phyloP scores from a whole-genome alignment of 2,329 filamentous ascomycete species.

The Xylaria sp. region DNA sequence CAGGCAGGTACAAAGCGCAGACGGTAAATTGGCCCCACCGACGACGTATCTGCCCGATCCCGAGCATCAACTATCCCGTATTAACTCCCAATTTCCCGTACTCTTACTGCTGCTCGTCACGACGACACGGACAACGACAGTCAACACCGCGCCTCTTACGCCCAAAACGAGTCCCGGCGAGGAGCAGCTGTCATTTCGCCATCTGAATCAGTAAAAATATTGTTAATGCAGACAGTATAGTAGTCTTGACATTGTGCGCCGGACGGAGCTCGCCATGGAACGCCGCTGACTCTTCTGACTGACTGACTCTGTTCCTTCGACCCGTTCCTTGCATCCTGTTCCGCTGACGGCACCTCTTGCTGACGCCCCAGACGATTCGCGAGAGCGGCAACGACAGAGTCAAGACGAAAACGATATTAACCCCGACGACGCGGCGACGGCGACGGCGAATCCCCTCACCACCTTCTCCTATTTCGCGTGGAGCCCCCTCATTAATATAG shows the following conservation, averaged over 20 bases:
- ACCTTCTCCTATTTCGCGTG: neutral
- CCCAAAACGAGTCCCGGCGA: neutral
- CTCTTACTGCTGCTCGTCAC: conserved; percentile 9
- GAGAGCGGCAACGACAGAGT: conserved; percentile 8
- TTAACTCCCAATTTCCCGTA: conserved; percentile 18
- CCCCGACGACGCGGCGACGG: conserved; percentile 1
- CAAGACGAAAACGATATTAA: neutral
- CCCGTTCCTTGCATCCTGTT: conserved; percentile 2
- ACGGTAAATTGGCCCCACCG: neutral
- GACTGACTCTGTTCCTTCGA: neutral
- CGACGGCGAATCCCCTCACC: neutral
- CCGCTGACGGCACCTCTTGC: neutral
- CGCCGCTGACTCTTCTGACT: conserved; percentile 12
- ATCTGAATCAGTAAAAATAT: conserved; percentile 17
- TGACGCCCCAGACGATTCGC: neutral
- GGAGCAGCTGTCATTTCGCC: neutral
- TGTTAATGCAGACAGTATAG: conserved; percentile 17
- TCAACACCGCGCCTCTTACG: conserved; percentile 4
- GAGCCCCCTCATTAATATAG: neutral
- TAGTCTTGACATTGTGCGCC: conserved; percentile 12
- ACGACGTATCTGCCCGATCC: conserved; percentile 2
- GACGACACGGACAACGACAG: conserved; percentile 7
- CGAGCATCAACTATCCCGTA: neutral
- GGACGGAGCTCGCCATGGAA: conserved; percentile 14
- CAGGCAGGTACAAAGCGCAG: neutral